These are phyloP conservation scores for Aspergillus cristatus DNA, from an alignment of 495 filamentous ascomycete species.

Conservation along the genomic window DNA sequence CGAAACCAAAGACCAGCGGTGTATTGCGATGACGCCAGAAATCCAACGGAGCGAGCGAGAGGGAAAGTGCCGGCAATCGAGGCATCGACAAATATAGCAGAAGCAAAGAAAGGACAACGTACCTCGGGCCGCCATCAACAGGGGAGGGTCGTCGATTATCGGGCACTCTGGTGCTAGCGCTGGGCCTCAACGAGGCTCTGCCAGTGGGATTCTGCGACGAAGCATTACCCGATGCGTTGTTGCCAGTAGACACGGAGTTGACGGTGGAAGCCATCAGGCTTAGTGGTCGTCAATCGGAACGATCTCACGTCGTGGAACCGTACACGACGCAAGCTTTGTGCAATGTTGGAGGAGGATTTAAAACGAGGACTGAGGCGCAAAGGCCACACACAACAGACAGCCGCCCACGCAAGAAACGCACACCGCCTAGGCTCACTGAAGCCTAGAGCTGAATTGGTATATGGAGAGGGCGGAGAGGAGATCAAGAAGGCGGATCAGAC, in stretches of 20 bases:
- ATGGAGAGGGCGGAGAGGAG: slow-evolving; percentile 3
- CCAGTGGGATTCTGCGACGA: slow-evolving; percentile 25
- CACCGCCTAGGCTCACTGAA: not conserved
- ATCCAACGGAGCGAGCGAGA: slow-evolving; percentile 3
- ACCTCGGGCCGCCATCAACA: slow-evolving; percentile 47
- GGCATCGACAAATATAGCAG: not conserved
- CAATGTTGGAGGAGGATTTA: too few species aligned
- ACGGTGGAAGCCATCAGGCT: slow-evolving; percentile 44
- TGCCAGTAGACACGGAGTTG: slow-evolving; percentile 35
- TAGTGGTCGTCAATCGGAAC: slow-evolving; percentile 17
- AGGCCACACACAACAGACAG: not conserved
- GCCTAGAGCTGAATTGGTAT: slow-evolving; percentile 4
- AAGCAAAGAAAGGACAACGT: slow-evolving; percentile 16
- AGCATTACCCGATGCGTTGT: slow-evolving; percentile 40
- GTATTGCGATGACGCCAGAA: slow-evolving; percentile 5
- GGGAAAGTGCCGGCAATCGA: too few species aligned
- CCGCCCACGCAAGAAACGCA: slow-evolving; percentile 11
- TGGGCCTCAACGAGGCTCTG: slow-evolving; percentile 40
- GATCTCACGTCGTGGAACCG: slow-evolving; percentile 34
- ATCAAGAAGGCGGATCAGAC: not conserved
- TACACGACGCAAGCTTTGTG: slow-evolving; percentile 29
- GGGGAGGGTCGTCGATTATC: slow-evolving; percentile 52
- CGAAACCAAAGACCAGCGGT: slow-evolving; percentile 4
- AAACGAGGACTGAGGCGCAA: not conserved
- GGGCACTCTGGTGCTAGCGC: slow-evolving; percentile 41